Percentiles rank a stretch among this genome's conserved stretches.
Conservation (phyloP, 495 filamentous ascomycete species). For the Penicillium mononematosum region DNA sequence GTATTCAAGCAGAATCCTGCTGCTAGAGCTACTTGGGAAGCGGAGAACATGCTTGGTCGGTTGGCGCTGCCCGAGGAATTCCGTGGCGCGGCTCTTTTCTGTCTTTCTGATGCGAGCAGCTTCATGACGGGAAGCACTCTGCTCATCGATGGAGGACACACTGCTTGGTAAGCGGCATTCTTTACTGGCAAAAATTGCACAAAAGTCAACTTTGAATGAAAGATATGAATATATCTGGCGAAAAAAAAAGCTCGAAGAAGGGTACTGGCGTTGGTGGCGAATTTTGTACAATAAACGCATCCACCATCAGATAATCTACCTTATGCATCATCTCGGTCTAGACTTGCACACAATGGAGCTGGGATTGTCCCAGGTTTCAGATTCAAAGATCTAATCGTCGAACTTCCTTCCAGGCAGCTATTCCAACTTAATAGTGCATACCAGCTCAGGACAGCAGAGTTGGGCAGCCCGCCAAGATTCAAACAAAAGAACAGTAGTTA, state of each 20-base stretch:
- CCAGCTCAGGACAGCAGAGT: too few relatives aligned
- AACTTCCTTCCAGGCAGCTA: too few relatives aligned
- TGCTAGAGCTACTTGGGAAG: constrained; percentile 58
- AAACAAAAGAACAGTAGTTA: too few relatives aligned
- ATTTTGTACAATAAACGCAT: background rate
- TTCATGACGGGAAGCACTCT: constrained; percentile 70
- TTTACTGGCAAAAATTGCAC: background rate
- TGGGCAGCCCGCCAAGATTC: too few relatives aligned
- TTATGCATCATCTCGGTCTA: too few relatives aligned
- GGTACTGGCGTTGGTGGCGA: background rate
- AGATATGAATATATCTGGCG: background rate
- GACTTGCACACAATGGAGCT: too few relatives aligned
- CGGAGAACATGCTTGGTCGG: constrained; percentile 68
- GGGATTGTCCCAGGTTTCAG: too few relatives aligned
- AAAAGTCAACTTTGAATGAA: background rate
- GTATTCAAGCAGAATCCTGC: constrained; percentile 66
- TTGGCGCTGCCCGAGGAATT: constrained; percentile 65
- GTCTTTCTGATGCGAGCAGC: constrained; percentile 63
- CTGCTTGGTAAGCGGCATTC: constrained; percentile 43
- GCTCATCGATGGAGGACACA: constrained; percentile 63
- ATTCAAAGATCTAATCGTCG: too few relatives aligned
- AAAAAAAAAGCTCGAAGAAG: background rate
- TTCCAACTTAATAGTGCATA: too few relatives aligned
- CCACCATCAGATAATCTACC: background rate
- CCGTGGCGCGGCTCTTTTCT: constrained; percentile 59